Base-by-base conservation (phyloP, 176 grass and related monocot genomes). In the Carex parvula region DNA sequence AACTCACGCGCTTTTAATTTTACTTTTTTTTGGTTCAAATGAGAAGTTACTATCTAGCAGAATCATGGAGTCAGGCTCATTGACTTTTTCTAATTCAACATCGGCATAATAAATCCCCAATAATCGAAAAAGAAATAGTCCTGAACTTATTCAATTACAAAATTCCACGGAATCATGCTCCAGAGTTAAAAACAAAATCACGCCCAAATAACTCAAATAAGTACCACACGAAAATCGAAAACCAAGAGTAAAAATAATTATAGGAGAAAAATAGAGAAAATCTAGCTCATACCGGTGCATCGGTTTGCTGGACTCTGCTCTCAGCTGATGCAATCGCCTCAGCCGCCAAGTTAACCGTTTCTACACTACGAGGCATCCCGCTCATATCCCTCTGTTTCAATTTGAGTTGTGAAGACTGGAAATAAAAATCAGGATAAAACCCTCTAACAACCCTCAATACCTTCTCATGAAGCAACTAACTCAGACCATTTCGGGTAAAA, bases 271-370 rank as follows among this genome's bases (percentile, higher is more conserved):
- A 80, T 17, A 10, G 56, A 80, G 30, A 80, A 80, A 62, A 44
- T 61, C 56, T 6, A 79, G 44, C 1, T 77, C 22, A 37, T 79
- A 88, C 87, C 73, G 87, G 71, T 70, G 83, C 60, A 44, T 57
- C 53, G 52, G 59, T 77, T 63, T 88, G 82, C 72, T 84, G 87
- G 14, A 64, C 70, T 50, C 87, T 72, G 62, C 53, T 84, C 81
- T 84, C 93, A 79, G 89, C 87, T 8, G 87, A 84, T n/a, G 90
- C 68, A 18, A 96, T 89, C 55, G 83, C 88, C 54, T 82, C 87
- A 62, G 93, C 93, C 2, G 93, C 89, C 15, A 90, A 90, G 60
- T 80, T 89, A 77, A 96, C 93, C 35, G 89, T 93, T 60, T 88
- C 83, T 55, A 76, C 37, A 79, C 83, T 88, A 44, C 79, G 77